Evolutionary conservation across 768 basidiomycete genomes (phyloP).

Genomic region (Scleroderma citrinum): DNA sequence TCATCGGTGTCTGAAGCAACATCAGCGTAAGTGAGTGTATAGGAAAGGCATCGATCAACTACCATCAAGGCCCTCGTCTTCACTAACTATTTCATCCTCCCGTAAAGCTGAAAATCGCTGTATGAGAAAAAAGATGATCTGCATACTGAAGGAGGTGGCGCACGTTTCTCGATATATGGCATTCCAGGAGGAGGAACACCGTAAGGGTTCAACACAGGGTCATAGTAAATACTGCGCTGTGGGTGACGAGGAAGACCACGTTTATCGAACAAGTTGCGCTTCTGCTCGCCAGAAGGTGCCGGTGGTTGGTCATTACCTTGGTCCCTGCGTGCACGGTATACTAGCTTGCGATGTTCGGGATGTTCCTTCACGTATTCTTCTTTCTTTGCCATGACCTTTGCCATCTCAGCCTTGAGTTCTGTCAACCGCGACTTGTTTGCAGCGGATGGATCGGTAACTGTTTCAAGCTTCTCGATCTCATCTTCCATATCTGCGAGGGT

Average conservation of each 20-base stretch:
- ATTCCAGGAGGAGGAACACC: constrained; percentile 94
- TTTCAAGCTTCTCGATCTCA: constrained; percentile 67
- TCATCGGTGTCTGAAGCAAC: constrained; percentile 36
- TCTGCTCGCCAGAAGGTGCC: constrained; percentile 35
- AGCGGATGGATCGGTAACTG: constrained; percentile 33
- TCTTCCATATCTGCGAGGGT: constrained; percentile 65
- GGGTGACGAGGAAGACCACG: constrained; percentile 85
- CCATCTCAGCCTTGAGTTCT: constrained; percentile 70
- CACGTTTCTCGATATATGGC: constrained; percentile 89
- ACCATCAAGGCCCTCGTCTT: constrained; percentile 47
- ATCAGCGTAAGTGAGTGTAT: not conserved
- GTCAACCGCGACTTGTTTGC: constrained; percentile 63
- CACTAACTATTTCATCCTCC: constrained; percentile 59
- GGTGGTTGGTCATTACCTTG: constrained; percentile 36
- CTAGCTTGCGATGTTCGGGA: constrained; percentile 84
- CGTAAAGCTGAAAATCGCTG: constrained; percentile 41
- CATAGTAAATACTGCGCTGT: constrained; percentile 90
- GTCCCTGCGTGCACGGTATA: constrained; percentile 58
- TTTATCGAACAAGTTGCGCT: constrained; percentile 71
- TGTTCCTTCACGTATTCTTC: constrained; percentile 90
- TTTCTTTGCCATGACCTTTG: constrained; percentile 80
- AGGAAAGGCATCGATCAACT: constrained; percentile 3
- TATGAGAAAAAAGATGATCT: not conserved
- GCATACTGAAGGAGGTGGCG: constrained; percentile 25
- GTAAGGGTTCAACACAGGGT: constrained; percentile 88